A percentile compares a stretch with the other conserved stretches of the same genome.
Conservation (phyloP, 2,329 filamentous ascomycete species). For the Fusarium domesticum region DNA sequence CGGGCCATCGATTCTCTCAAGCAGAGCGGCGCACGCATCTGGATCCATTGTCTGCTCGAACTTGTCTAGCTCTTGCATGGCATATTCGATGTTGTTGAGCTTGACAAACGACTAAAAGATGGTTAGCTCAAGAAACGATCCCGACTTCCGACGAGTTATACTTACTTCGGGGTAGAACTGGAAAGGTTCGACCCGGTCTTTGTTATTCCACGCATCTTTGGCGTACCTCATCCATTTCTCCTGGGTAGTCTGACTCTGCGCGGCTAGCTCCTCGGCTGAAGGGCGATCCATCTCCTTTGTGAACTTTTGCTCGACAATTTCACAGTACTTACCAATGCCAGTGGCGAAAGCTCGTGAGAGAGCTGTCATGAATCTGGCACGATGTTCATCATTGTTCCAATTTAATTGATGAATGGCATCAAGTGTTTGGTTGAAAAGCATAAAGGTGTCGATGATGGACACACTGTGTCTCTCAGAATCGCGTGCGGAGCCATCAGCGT, state of each 20-base stretch:
- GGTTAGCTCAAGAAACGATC: conserved; percentile 28
- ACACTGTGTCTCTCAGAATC: conserved; percentile 89
- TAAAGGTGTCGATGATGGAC: conserved; percentile 90
- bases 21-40: conserved; percentile 80
- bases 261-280: conserved; percentile 81
- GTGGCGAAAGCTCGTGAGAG: conserved; percentile 79
- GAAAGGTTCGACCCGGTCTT: conserved; percentile 92
- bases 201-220: conserved; percentile 87
- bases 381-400: conserved; percentile 91
- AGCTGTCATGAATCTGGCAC: conserved; percentile 96
- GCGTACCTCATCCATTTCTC: conserved; percentile 92
- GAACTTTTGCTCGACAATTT: conserved; percentile 82
- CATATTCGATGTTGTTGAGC: conserved; percentile 95
- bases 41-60: conserved; percentile 88
- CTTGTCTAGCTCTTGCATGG: conserved; percentile 86
- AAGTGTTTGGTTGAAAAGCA: conserved; percentile 87
- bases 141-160: background rate
- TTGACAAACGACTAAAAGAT: conserved; percentile 81
- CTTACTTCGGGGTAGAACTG: conserved; percentile 89
- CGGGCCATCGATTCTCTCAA: conserved; percentile 71
- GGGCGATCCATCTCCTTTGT: conserved; percentile 88
- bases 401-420: conserved; percentile 82
- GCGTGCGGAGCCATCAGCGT: conserved; percentile 59
- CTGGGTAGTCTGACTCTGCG: conserved; percentile 74
- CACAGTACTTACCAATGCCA: conserved; percentile 86